phyloP scores from a whole-genome alignment of 345 rosid species.

The Dovyalis caffra region DNA sequence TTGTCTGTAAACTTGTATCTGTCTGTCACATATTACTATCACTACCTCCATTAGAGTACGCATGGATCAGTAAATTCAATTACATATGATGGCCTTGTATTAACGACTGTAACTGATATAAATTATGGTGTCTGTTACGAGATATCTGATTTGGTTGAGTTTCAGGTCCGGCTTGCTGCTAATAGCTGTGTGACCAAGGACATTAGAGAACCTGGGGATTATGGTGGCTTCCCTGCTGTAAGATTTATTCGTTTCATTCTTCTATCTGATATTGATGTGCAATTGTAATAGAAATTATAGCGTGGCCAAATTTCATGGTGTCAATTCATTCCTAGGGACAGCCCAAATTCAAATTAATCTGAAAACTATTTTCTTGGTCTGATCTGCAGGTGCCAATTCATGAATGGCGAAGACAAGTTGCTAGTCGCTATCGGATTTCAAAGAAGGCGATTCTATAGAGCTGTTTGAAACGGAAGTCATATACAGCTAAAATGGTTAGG shows the following conservation, averaged over 20 bases:
- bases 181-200: slow-evolving; percentile 74
- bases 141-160: slow-evolving; percentile 4
- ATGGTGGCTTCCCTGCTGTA: slow-evolving; percentile 91
- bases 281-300: no score
- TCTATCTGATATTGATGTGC: not conserved
- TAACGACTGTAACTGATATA: not conserved
- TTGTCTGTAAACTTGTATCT: no score
- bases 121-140: not conserved
- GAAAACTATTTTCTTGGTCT: not conserved
- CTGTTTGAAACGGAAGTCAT: not conserved
- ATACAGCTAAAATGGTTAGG: not conserved
- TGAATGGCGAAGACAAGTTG: slow-evolving; percentile 73
- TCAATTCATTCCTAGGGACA: slow-evolving; percentile 3
- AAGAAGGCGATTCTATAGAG: slow-evolving; percentile 21
- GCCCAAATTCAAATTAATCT: not conserved
- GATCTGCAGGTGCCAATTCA: slow-evolving; percentile 60
- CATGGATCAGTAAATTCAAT: no score
- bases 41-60: no score
- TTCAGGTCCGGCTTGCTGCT: slow-evolving; percentile 76
- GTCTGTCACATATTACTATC: no score
- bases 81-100: not conserved
- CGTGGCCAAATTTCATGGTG: not conserved
- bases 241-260: slow-evolving; percentile 16
- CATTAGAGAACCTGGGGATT: slow-evolving; percentile 77
- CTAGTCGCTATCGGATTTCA: slow-evolving; percentile 12